Evolutionary conservation across 306 rosid species (phyloP).

Genomic region (Hylodesmum podocarpum): DNA sequence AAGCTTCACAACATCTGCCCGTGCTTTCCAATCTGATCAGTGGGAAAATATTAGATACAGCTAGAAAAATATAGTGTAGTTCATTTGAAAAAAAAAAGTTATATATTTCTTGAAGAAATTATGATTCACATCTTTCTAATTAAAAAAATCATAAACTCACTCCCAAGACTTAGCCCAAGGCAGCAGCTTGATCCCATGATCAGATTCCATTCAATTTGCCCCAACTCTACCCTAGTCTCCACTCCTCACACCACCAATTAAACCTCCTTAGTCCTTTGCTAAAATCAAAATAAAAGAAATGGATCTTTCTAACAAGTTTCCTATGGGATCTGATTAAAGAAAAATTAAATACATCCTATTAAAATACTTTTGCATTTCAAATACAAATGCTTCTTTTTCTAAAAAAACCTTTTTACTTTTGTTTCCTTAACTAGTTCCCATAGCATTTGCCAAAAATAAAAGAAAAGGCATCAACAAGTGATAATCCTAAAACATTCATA

Average conservation of each 20-base stretch:
- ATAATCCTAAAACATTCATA: not conserved
- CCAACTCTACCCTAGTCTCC: not conserved
- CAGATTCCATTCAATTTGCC: not conserved
- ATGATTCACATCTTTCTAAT: slow-evolving; percentile 2
- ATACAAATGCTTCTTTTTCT: not conserved
- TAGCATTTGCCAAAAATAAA: not conserved
- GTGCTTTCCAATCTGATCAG: slow-evolving; percentile 90
- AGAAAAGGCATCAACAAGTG: not conserved
- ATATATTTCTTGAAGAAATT: slow-evolving; percentile 9
- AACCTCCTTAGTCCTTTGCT: not conserved
- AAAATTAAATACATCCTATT: not conserved
- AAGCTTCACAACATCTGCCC: slow-evolving; percentile 86
- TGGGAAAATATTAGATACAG: slow-evolving; percentile 15
- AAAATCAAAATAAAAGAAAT: not conserved
- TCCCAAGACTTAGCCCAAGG: not conserved
- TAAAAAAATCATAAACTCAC: not conserved
- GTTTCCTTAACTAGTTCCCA: not conserved
- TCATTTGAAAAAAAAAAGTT: not conserved
- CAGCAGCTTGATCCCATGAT: not conserved
- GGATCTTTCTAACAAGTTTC: not conserved
- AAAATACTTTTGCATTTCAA: not conserved
- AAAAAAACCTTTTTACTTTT: not conserved
- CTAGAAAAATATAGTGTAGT: not conserved
- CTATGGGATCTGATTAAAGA: not conserved
- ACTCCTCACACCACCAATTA: not conserved